Evolutionary conservation across 2,329 filamentous ascomycete genomes (phyloP).

Genomic region (Ophiostoma angusticollis): DNA sequence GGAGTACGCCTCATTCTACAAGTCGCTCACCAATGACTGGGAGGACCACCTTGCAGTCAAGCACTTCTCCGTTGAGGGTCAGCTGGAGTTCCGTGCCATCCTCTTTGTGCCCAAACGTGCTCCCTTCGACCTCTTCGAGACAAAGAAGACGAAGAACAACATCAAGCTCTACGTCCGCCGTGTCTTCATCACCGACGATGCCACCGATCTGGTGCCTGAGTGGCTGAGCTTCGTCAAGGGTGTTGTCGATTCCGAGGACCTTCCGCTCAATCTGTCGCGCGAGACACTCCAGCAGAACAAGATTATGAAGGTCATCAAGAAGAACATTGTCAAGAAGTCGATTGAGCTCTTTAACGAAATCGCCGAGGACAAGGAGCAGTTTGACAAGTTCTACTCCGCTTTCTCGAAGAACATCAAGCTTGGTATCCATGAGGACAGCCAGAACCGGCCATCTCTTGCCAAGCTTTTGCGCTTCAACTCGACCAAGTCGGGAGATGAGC

Average conservation of each 20-base stretch:
- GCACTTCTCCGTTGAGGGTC: slow-evolving; percentile 99
- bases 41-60: slow-evolving; percentile 99
- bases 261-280: slow-evolving; percentile 98
- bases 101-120: slow-evolving; percentile 99
- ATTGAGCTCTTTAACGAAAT: slow-evolving; percentile 99
- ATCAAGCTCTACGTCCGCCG: slow-evolving; percentile 99
- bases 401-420: slow-evolving; percentile 99
- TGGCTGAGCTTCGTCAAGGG: slow-evolving; percentile 99
- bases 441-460: slow-evolving; percentile 85
- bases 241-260: slow-evolving; percentile 99
- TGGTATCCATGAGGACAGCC: slow-evolving; percentile 97
- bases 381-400: slow-evolving; percentile 99
- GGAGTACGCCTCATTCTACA: slow-evolving; percentile 99
- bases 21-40: slow-evolving; percentile 99
- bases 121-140: slow-evolving; percentile 99
- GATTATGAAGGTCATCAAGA: slow-evolving; percentile 99
- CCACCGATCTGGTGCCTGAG: slow-evolving; percentile 96
- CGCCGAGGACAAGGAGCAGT: slow-evolving; percentile 98
- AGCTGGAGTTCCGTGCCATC: slow-evolving; percentile 99
- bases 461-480: slow-evolving; percentile 99
- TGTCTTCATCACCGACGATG: slow-evolving; percentile 99
- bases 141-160: slow-evolving; percentile 99
- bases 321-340: slow-evolving; percentile 99
- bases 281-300: slow-evolving; percentile 99
- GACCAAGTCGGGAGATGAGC: slow-evolving; percentile 95